Evolutionary conservation across 2,329 filamentous ascomycete genomes (phyloP).

Genomic region (Cladosporium sp.): DNA sequence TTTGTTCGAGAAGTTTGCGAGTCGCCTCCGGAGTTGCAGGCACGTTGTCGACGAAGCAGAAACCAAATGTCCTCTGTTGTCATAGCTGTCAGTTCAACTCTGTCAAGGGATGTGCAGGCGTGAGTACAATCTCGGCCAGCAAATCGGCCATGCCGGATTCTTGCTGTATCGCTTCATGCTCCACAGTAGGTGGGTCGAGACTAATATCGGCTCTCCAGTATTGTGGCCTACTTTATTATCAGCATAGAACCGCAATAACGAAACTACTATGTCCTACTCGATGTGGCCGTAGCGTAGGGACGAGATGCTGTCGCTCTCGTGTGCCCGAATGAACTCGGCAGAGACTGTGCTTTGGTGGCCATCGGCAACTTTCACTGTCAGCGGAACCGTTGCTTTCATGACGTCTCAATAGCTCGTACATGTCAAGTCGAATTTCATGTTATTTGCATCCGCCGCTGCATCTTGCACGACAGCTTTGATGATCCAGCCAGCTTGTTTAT

Average conservation of each 20-base stretch:
- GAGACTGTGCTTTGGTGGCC: slow-evolving; percentile 27
- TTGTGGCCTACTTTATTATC: slow-evolving; percentile 19
- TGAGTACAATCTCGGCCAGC: slow-evolving; percentile 28
- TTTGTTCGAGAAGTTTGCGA: slow-evolving; percentile 71
- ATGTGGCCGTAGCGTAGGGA: slow-evolving; percentile 19
- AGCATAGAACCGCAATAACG: slow-evolving; percentile 11
- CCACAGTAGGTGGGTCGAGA: slow-evolving; percentile 29
- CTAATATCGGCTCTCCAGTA: slow-evolving; percentile 32
- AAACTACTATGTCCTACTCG: slow-evolving; percentile 24
- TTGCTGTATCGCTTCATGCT: slow-evolving; percentile 24
- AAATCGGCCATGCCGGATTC: slow-evolving; percentile 29
- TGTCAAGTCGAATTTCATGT: slow-evolving; percentile 21
- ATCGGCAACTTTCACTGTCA: slow-evolving; percentile 25
- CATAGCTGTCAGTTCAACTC: slow-evolving; percentile 1
- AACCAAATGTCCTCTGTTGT: slow-evolving; percentile 65
- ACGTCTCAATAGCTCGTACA: slow-evolving; percentile 21
- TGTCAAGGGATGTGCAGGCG: background rate
- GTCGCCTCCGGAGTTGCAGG: slow-evolving; percentile 71
- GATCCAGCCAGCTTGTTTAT: slow-evolving; percentile 22
- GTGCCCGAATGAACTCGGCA: background rate
- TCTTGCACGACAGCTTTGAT: background rate
- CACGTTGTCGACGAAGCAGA: slow-evolving; percentile 72
- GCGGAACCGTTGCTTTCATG: slow-evolving; percentile 1
- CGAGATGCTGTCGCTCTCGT: background rate
- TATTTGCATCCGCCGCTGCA: slow-evolving; percentile 5